phyloP scores from a whole-genome alignment of 495 filamentous ascomycete genomes.

The Tuber melanosporum region DNA sequence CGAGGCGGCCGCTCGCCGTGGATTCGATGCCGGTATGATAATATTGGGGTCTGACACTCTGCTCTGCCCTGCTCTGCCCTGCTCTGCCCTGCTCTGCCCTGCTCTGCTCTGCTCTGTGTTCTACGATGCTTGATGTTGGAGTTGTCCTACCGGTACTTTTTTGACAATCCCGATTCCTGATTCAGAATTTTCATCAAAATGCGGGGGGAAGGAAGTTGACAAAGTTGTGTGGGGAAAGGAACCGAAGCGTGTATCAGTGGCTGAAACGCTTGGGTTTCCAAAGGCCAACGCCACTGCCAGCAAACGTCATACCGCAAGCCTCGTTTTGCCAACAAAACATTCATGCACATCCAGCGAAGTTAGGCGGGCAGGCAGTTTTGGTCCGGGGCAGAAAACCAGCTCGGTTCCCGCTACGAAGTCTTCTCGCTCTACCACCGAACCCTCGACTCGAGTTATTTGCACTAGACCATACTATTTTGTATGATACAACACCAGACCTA shows the following conservation, averaged over 20 bases:
- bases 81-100: not conserved
- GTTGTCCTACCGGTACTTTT: not conserved
- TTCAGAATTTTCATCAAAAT: not conserved
- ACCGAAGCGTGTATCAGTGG: not conserved
- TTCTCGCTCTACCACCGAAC: not conserved
- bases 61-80: not conserved
- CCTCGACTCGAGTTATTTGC: not conserved
- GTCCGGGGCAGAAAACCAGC: not conserved
- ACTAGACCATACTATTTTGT: not conserved
- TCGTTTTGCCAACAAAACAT: constrained; percentile 4
- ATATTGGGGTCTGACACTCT: not conserved
- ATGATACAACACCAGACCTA: not conserved
- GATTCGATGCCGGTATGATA: not conserved
- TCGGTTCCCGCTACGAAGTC: not conserved
- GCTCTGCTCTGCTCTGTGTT: not conserved
- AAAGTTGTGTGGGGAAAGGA: not conserved
- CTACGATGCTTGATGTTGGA: not conserved
- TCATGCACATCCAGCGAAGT: not conserved
- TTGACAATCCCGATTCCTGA: not conserved
- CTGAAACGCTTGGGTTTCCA: not conserved
- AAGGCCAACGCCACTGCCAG: not conserved
- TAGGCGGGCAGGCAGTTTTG: not conserved
- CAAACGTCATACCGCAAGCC: not conserved
- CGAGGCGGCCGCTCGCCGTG: not conserved
- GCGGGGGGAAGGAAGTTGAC: not conserved